phyloP scores from a whole-genome alignment of 2,329 filamentous ascomycete genomes.

The Clarireedia hainanense region DNA sequence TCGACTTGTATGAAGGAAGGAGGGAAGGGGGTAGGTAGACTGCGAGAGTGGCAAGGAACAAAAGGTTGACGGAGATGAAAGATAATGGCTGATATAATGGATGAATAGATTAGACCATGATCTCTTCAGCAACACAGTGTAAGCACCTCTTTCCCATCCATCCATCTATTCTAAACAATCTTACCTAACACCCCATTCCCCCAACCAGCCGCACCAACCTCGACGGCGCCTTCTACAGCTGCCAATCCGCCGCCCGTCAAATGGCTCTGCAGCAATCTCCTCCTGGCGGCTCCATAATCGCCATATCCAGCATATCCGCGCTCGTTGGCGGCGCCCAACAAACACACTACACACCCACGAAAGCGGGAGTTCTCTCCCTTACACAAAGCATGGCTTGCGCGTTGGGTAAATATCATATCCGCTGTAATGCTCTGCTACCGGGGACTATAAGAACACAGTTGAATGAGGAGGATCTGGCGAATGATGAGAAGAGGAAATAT shows the following conservation, averaged over 20 bases:
- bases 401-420: constrained; percentile 64
- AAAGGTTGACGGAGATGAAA: background rate
- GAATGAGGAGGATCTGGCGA: constrained; percentile 73
- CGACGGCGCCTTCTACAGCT: constrained; percentile 79
- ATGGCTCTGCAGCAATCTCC: constrained; percentile 56
- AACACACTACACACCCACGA: constrained; percentile 83
- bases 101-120: constrained; percentile 50
- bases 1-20: background rate
- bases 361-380: constrained; percentile 70
- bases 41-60: background rate
- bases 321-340: constrained; percentile 72
- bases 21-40: background rate
- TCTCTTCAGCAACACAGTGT: constrained; percentile 62
- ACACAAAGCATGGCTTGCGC: constrained; percentile 81
- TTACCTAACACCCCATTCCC: background rate
- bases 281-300: constrained; percentile 70
- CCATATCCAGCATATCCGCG: constrained; percentile 63
- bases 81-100: background rate
- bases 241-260: constrained; percentile 76
- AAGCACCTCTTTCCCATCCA: background rate
- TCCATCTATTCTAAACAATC: background rate
- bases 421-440: constrained; percentile 78
- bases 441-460: constrained; percentile 79
- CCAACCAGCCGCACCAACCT: constrained; percentile 58
- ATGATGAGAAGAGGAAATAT: constrained; percentile 63